These are phyloP conservation scores for Mycocentrospora acerina DNA, from an alignment of 2,329 filamentous ascomycete genomes.

Conservation along the genomic window DNA sequence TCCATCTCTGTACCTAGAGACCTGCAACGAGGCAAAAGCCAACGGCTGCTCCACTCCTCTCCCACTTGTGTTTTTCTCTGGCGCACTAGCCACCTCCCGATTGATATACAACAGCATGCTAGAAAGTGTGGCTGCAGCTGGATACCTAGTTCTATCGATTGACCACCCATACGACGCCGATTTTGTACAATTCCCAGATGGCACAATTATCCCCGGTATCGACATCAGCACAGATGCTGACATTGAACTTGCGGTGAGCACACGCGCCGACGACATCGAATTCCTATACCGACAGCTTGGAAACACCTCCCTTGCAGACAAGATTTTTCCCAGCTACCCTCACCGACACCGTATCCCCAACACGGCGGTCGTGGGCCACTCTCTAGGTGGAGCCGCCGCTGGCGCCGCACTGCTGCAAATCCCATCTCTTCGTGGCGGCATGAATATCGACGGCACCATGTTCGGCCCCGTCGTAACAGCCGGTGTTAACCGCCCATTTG, in stretches of 20 bases:
- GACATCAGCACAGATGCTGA: constrained; percentile 25
- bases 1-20: constrained; percentile 15
- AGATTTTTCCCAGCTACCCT: constrained; percentile 10
- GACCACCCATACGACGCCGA: constrained; percentile 54
- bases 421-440: constrained; percentile 24
- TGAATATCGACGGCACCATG: constrained; percentile 42
- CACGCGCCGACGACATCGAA: constrained; percentile 23
- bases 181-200: constrained; percentile 54
- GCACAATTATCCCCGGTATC: constrained; percentile 27
- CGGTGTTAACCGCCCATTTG: constrained; percentile 20
- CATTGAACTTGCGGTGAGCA: constrained; percentile 19
- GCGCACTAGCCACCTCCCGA: constrained; percentile 49
- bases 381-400: constrained; percentile 39
- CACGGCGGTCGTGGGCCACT: constrained; percentile 37
- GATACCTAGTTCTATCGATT: constrained; percentile 51
- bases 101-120: constrained; percentile 48
- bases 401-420: constrained; percentile 15
- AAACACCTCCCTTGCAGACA: constrained; percentile 8
- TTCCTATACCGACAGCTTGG: constrained; percentile 24
- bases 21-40: constrained; percentile 8
- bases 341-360: constrained; percentile 1
- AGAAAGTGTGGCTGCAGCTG: constrained; percentile 50
- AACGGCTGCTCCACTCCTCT: constrained; percentile 2
- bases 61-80: constrained; percentile 47
- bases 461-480: constrained; percentile 20